Conservation (phyloP, 441 rosid species). For the Aleurites moluccanus region DNA sequence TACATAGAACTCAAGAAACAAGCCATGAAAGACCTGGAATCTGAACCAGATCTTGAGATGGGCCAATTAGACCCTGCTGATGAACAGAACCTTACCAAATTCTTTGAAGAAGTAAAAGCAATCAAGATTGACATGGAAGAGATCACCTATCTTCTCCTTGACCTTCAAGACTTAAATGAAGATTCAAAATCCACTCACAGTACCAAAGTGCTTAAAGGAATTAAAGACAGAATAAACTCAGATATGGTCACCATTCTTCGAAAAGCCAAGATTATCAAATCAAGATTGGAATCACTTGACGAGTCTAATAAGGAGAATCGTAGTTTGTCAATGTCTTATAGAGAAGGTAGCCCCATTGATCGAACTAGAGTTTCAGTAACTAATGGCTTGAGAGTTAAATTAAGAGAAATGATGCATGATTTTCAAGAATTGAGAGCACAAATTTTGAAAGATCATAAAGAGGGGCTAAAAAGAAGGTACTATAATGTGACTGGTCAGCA, state of each 20-base stretch:
- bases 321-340: conserved; percentile 17
- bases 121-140: conserved; percentile 34
- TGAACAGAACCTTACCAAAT: conserved; percentile 28
- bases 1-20: conserved; percentile 39
- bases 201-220: conserved; percentile 32
- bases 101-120: conserved; percentile 30
- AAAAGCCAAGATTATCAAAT: conserved; percentile 36
- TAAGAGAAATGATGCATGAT: conserved; percentile 39
- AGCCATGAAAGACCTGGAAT: conserved; percentile 23
- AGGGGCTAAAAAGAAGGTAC: conserved; percentile 38
- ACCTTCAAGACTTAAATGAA: conserved; percentile 35
- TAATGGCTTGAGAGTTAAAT: conserved; percentile 34
- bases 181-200: conserved; percentile 42
- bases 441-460: conserved; percentile 37
- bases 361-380: conserved; percentile 40
- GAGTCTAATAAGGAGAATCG: conserved; percentile 30
- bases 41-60: conserved; percentile 33
- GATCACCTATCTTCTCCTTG: conserved; percentile 37
- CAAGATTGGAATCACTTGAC: conserved; percentile 39
- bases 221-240: conserved; percentile 38
- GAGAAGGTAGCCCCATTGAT: conserved; percentile 38
- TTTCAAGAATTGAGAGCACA: conserved; percentile 40
- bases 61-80: conserved; percentile 28
- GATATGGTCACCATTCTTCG: conserved; percentile 38
- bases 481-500: conserved; percentile 36